Evolutionary conservation across 2,329 filamentous ascomycete species (phyloP).

Genomic region (Onygenales sp.): DNA sequence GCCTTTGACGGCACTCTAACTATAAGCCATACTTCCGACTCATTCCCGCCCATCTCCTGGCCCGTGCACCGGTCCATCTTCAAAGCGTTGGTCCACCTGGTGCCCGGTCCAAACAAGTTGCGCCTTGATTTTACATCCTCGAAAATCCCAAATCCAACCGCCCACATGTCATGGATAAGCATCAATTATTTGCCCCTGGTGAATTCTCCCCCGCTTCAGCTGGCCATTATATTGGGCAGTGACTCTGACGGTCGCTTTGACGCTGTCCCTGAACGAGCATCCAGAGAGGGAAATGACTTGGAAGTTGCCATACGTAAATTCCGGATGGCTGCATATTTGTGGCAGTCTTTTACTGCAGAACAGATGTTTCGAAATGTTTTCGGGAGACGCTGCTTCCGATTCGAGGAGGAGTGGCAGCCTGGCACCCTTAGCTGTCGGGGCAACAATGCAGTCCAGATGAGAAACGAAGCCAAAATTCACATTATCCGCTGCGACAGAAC

Average conservation of each 20-base stretch:
- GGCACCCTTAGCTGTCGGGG: constrained; percentile 73
- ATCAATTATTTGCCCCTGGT: constrained; percentile 78
- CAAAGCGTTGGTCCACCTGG: constrained; percentile 83
- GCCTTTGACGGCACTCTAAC: constrained; percentile 70
- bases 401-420: constrained; percentile 90
- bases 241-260: constrained; percentile 85
- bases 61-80: constrained; percentile 84
- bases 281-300: constrained; percentile 72
- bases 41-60: constrained; percentile 74
- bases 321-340: constrained; percentile 88
- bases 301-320: constrained; percentile 80
- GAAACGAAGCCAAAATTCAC: constrained; percentile 85
- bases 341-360: constrained; percentile 94
- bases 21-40: constrained; percentile 73
- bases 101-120: constrained; percentile 79
- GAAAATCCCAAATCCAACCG: constrained; percentile 59
- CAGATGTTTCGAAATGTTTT: constrained; percentile 89
- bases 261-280: constrained; percentile 62
- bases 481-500: constrained; percentile 76
- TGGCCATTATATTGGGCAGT: constrained; percentile 78
- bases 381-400: constrained; percentile 74
- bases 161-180: constrained; percentile 70
- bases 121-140: constrained; percentile 81
- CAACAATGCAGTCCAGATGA: constrained; percentile 59
- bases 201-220: constrained; percentile 71